Conservation (phyloP, 1,284 basidiomycete species). For the Cutaneotrichosporon cutaneum region DNA sequence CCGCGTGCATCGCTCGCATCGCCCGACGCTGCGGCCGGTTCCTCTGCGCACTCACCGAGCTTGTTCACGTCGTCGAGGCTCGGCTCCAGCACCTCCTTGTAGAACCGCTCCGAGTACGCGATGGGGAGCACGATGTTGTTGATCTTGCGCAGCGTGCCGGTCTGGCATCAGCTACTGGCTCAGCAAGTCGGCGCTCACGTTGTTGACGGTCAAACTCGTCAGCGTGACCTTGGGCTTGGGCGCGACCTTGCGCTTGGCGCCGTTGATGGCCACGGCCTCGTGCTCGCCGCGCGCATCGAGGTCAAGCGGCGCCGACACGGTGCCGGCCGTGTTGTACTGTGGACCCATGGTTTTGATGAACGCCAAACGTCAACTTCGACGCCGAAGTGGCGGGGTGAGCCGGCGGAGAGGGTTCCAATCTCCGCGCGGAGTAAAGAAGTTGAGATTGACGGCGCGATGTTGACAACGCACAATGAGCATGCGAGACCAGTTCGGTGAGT, state of each 20-base stretch:
- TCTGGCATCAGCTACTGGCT: constrained; percentile 28
- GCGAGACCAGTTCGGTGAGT: constrained; percentile 21
- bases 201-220: constrained; percentile 51
- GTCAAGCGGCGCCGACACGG: constrained; percentile 46
- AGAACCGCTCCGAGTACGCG: constrained; percentile 52
- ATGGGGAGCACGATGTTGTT: constrained; percentile 50
- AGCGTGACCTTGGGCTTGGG: constrained; percentile 51
- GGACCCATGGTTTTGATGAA: neutral
- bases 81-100: constrained; percentile 50
- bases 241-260: constrained; percentile 28
- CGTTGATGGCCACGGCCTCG: constrained; percentile 34
- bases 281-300: constrained; percentile 44
- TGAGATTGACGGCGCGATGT: neutral
- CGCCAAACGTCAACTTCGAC: neutral
- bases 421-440: neutral
- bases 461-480: neutral
- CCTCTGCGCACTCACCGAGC: constrained; percentile 38
- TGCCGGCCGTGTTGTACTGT: constrained; percentile 44
- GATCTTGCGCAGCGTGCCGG: constrained; percentile 49
- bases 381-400: neutral
- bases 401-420: neutral
- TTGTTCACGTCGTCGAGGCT: constrained; percentile 51
- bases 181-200: constrained; percentile 34
- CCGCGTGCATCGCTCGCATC: no score
- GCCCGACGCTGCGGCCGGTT: no score